Conservation (phyloP, 371 early-diverging fungal species). For the Gilbertella persicaria region DNA sequence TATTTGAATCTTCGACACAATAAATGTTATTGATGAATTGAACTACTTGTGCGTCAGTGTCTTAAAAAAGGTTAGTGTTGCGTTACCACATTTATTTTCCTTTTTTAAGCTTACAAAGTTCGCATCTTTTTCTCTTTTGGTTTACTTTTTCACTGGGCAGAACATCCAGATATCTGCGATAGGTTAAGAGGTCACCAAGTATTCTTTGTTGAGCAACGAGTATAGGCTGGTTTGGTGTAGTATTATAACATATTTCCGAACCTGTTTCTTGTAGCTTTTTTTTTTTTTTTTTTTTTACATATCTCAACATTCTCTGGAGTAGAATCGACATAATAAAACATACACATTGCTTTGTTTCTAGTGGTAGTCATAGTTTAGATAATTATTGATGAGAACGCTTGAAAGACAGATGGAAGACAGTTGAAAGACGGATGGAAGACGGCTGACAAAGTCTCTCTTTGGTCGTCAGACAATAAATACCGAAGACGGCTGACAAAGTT, state of each 20-base stretch:
- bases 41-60: constrained; percentile 11
- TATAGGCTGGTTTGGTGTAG: constrained; percentile 10
- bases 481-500: too few relatives aligned
- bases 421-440: constrained; percentile 3
- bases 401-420: constrained; percentile 3
- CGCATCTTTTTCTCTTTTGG: constrained; percentile 11
- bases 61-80: constrained; percentile 16
- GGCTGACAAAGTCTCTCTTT: too few relatives aligned
- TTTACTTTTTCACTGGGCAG: constrained; percentile 3
- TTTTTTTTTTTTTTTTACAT: constrained; percentile 8
- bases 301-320: constrained; percentile 12
- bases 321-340: constrained; percentile 14
- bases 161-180: constrained; percentile 14
- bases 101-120: constrained; percentile 14
- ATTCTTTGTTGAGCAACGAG: constrained; percentile 16
- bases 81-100: constrained; percentile 11
- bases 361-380: constrained; percentile 2
- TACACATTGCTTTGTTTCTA: constrained; percentile 7
- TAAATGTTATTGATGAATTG: constrained; percentile 11
- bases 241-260: constrained; percentile 10
- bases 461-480: too few relatives aligned
- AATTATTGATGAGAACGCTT: constrained; percentile 1
- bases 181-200: constrained; percentile 13
- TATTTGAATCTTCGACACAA: constrained; percentile 17
- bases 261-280: not conserved